Conservation (phyloP, 1,284 basidiomycete genomes). For the Termitomyces sp. region DNA sequence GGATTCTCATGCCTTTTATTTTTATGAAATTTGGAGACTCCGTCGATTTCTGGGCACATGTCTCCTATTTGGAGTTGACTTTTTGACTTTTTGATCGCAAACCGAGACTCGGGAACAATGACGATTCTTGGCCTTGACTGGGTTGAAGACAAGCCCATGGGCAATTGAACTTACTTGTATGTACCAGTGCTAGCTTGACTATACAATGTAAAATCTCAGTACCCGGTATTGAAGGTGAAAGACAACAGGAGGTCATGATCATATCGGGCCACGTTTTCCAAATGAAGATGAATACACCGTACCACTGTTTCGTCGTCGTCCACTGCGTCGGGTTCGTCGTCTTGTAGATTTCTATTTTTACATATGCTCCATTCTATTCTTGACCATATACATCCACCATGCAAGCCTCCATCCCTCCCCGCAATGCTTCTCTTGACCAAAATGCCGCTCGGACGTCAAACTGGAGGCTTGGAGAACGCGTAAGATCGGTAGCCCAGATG, state of each 20-base stretch:
- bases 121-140: no score
- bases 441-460: background rate
- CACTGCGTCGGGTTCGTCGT: slow-evolving; percentile 32
- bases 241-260: background rate
- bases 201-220: background rate
- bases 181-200: background rate
- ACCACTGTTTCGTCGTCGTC: slow-evolving; percentile 32
- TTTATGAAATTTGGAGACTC: background rate
- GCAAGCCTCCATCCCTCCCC: slow-evolving; percentile 15
- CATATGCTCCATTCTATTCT: slow-evolving; percentile 21
- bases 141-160: background rate
- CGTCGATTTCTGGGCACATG: background rate
- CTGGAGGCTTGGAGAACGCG: slow-evolving; percentile 11
- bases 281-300: slow-evolving; percentile 25
- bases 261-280: slow-evolving; percentile 17
- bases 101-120: background rate
- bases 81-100: background rate
- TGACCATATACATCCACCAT: slow-evolving; percentile 2
- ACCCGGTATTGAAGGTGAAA: background rate
- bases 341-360: slow-evolving; percentile 22
- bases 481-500: slow-evolving; percentile 23
- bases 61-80: background rate
- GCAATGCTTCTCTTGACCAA: slow-evolving; percentile 1
- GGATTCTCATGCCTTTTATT: background rate
- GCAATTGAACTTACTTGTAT: background rate